Evolutionary conservation across 139 green algal species (phyloP).

Genomic region (Edaphochlamys debaryana): DNA sequence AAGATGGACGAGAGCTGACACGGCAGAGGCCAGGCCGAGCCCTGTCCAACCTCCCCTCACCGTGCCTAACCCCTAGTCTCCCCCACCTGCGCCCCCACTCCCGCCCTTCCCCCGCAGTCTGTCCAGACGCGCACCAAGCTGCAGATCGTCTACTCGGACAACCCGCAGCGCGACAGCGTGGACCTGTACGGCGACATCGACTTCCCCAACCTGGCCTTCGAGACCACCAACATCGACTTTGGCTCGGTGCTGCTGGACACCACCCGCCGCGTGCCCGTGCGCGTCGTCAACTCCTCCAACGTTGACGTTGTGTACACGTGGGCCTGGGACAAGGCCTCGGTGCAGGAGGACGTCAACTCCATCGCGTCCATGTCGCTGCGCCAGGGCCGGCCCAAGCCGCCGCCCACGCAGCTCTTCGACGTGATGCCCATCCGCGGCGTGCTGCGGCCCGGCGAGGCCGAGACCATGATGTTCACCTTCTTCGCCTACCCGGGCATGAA

Average conservation of each 20-base stretch:
- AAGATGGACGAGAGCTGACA: no score
- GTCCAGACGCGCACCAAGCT: constrained; percentile 57
- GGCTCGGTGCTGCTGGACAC: constrained; percentile 82
- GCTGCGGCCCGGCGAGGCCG: constrained; percentile 67
- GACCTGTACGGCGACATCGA: constrained; percentile 73
- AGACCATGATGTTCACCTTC: constrained; percentile 73
- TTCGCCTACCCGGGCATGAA: constrained; percentile 71
- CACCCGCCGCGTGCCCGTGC: constrained; percentile 55
- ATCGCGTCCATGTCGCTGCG: constrained; percentile 51
- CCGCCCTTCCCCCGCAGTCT: constrained; percentile 33
- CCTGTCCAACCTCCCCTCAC: no score
- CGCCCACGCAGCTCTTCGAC: constrained; percentile 76
- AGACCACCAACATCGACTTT: constrained; percentile 71
- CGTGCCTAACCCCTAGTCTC: background rate
- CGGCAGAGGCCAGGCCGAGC: no score
- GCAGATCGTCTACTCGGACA: constrained; percentile 74
- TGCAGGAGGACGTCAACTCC: constrained; percentile 53
- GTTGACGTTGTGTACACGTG: constrained; percentile 70
- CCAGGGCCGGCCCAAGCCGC: constrained; percentile 41
- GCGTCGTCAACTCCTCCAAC: constrained; percentile 70
- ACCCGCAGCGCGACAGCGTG: constrained; percentile 74
- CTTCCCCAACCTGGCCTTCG: constrained; percentile 77
- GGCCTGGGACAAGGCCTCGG: constrained; percentile 61
- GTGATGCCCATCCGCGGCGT: constrained; percentile 77
- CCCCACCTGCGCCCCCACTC: background rate